A percentile compares a stretch with the other conserved stretches of the same genome.
These are phyloP conservation scores for Dujonia santamariae DNA, from an alignment of 1,139 yeast species.

Conservation along the genomic window DNA sequence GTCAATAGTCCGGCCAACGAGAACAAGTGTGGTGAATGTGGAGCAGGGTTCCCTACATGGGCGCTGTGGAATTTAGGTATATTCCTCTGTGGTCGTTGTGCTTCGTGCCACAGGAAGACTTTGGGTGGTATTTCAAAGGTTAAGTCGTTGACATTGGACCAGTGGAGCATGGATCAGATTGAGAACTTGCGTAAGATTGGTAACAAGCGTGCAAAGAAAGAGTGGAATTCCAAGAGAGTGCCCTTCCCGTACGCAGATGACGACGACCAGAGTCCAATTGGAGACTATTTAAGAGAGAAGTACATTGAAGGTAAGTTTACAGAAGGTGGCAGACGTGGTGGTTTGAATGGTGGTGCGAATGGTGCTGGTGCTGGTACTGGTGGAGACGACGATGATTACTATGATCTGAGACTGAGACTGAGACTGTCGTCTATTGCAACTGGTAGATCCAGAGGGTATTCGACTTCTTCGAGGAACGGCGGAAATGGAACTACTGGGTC, in stretches of 20 bases:
- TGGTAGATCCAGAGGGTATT: constrained; percentile 8
- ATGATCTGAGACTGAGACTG: constrained; percentile 14
- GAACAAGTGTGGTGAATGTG: constrained; percentile 77
- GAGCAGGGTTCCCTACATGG: constrained; percentile 59
- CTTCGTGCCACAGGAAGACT: constrained; percentile 67
- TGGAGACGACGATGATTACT: constrained; percentile 12
- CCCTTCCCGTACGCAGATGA: constrained; percentile 75
- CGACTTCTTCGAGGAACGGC: constrained; percentile 14
- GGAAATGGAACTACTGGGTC: too few species aligned
- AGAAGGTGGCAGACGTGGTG: constrained; percentile 23
- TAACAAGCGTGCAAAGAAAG: constrained; percentile 58
- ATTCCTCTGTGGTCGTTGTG: constrained; percentile 76
- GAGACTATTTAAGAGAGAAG: constrained; percentile 51
- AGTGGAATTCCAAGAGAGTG: constrained; percentile 60
- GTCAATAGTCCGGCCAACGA: constrained; percentile 38
- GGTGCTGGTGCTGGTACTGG: constrained; percentile 19
- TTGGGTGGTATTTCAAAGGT: constrained; percentile 66
- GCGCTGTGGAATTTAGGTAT: constrained; percentile 54
- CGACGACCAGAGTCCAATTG: constrained; percentile 48
- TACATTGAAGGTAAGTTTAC: constrained; percentile 46
- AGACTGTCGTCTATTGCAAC: constrained; percentile 22
- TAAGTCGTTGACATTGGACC: constrained; percentile 78
- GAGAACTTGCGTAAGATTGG: constrained; percentile 59
- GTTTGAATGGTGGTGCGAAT: constrained; percentile 20
- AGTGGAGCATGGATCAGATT: constrained; percentile 65